A percentile compares a stretch with the other conserved stretches of the same genome.
Conservation (phyloP, 2,329 filamentous ascomycete species). For the Fusarium circinatum region DNA sequence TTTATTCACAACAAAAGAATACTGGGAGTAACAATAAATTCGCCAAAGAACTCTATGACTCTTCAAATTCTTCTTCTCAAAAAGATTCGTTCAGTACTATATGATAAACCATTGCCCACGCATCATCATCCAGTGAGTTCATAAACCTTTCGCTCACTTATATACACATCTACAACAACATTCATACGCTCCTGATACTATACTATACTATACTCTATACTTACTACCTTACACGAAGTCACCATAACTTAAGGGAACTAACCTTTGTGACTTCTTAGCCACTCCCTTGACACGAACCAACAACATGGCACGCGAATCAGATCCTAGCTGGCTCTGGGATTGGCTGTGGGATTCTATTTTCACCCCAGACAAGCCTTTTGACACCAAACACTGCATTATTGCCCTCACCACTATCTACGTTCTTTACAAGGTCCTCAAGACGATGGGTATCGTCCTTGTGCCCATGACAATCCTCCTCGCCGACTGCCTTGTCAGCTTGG, state of each 20-base stretch:
- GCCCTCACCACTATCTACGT: background rate
- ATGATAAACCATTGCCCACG: background rate
- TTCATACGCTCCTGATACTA: background rate
- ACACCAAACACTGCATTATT: conserved; percentile 20
- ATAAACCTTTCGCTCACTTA: background rate
- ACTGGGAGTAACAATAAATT: background rate
- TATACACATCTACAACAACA: background rate
- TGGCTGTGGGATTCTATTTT: conserved; percentile 15
- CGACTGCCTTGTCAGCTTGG: background rate
- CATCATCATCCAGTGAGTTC: conserved; percentile 2
- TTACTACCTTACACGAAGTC: background rate
- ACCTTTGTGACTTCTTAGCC: background rate
- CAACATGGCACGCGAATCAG: background rate
- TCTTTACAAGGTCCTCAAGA: background rate
- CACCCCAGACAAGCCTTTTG: conserved; percentile 8
- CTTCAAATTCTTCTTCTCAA: background rate
- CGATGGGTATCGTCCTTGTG: background rate
- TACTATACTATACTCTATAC: background rate
- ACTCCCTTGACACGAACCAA: background rate
- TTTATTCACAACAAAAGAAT: conserved; percentile 10
- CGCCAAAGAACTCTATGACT: background rate
- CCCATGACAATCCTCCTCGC: background rate
- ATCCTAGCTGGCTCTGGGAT: background rate
- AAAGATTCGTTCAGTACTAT: background rate
- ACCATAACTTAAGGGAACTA: background rate